Evolutionary conservation across 331 rosid genomes (phyloP), one percentile per base, ranked within the genome.

Genomic region (Pyrus hybrid): DNA sequence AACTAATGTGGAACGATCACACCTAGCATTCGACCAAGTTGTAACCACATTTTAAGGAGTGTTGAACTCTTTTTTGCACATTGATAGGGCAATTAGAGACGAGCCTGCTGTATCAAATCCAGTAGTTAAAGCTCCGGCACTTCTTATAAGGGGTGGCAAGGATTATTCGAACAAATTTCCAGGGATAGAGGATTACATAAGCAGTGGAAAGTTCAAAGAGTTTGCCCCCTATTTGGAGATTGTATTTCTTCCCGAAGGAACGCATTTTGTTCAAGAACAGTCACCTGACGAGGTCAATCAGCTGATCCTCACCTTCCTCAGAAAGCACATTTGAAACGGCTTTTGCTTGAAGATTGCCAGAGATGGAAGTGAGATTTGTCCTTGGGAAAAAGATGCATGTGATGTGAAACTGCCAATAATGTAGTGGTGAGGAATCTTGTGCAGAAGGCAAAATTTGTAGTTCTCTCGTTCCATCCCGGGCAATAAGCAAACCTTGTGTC

Each of bases 251-350:
- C 93, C 91, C 3, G 92, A 91, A 83, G 98, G 98, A 77, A 86
- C 93, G 4, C 98, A 93, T 83, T 93, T 93, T 79, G 90, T 88
- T 79, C 97, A 91, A 53, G 96, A 93, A 80, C 97, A 93, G 68
- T 88, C 71, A 13, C 98, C 98, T 0, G 80, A 80, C 5, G 83
- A 78, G 79, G 86, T 89, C 41, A 91, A 87, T 81, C 86, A 82
- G 70, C 93, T 86, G n/a, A 79, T 91, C 72, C 83, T 89, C 72
- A 65, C 67, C 74, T 91, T 84, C 82, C 87, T 89, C 21, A 8
- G 72, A 45, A 87, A 83, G 75, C 90, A 83, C 73, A 77, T 78
- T 25, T 83, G 83, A 86, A 43, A 13, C 12, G 2, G 68, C 25
- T 71, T 71, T 29, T 66, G 28, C 26, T 11, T 2, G 66, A 61